A percentile compares a stretch with the other conserved stretches of the same genome.
These are phyloP conservation scores for Coniochaeta sp. DNA, from an alignment of 2,329 filamentous ascomycete genomes.

Conservation along the genomic window DNA sequence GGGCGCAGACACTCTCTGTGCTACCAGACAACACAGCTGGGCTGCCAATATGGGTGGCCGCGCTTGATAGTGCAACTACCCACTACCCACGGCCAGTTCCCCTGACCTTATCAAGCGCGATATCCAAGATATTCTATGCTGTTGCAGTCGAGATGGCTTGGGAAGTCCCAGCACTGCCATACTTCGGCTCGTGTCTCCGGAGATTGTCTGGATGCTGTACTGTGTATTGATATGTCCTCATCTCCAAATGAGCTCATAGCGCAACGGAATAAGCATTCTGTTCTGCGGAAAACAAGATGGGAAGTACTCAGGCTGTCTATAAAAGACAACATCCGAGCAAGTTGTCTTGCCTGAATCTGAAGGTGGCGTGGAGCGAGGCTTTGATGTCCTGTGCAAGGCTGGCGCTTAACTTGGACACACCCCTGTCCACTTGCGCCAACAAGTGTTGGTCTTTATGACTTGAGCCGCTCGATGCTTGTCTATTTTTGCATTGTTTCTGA, in stretches of 20 bases:
- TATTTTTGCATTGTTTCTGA: slow-evolving; percentile 1
- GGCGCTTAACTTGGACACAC: slow-evolving; percentile 1
- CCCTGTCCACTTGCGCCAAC: slow-evolving; percentile 1
- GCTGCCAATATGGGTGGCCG: neutral
- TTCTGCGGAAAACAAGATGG: too few species aligned
- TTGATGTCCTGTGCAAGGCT: neutral
- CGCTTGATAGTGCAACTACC: neutral
- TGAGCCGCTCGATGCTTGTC: neutral
- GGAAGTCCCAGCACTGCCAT: too few species aligned
- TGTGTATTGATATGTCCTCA: too few species aligned
- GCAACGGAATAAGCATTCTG: too few species aligned
- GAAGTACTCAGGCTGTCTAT: too few species aligned
- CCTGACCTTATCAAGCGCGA: neutral
- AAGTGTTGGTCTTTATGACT: neutral
- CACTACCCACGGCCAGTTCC: neutral
- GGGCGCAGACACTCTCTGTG: too few species aligned
- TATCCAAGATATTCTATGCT: neutral
- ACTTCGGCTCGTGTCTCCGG: too few species aligned
- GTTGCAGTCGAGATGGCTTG: neutral
- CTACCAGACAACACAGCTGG: neutral
- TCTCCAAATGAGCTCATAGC: too few species aligned
- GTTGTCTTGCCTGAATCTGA: neutral
- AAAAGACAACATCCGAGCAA: neutral
- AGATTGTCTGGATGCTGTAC: too few species aligned
- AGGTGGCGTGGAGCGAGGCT: neutral